Evolutionary conservation across 2,329 filamentous ascomycete genomes (phyloP).

Genomic region (Aspergillus hiratsukae): DNA sequence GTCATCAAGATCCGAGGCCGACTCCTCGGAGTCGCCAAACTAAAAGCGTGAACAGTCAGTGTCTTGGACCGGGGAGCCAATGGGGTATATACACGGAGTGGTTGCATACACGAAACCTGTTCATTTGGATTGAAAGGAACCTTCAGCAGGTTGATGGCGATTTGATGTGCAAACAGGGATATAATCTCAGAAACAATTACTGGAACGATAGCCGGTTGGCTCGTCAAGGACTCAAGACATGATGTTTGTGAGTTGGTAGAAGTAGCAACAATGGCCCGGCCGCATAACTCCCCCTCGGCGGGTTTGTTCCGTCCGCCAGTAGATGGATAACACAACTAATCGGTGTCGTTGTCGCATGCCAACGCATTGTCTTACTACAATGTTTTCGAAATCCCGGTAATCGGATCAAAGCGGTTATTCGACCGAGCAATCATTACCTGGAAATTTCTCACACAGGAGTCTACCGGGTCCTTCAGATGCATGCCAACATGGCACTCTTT

Average conservation of each 20-base stretch:
- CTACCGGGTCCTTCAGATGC: conserved; percentile 1
- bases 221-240: neutral
- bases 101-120: conserved; percentile 30
- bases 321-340: neutral
- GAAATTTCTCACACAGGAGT: neutral
- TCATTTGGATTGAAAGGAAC: conserved; percentile 19
- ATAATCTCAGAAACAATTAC: no score
- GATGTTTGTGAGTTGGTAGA: neutral
- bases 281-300: neutral
- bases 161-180: neutral
- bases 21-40: conserved; percentile 45
- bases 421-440: neutral
- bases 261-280: neutral
- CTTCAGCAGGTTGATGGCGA: neutral
- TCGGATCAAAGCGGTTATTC: neutral
- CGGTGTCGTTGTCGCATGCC: neutral
- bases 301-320: neutral
- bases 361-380: neutral
- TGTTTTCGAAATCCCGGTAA: neutral
- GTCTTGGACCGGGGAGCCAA: neutral
- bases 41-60: conserved; percentile 16
- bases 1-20: conserved; percentile 53
- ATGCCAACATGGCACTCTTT: conserved; percentile 13
- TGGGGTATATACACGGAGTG: neutral
- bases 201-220: neutral